Base-by-base conservation (phyloP, 805 yeast species). In the Wickerhamiella azyma region DNA sequence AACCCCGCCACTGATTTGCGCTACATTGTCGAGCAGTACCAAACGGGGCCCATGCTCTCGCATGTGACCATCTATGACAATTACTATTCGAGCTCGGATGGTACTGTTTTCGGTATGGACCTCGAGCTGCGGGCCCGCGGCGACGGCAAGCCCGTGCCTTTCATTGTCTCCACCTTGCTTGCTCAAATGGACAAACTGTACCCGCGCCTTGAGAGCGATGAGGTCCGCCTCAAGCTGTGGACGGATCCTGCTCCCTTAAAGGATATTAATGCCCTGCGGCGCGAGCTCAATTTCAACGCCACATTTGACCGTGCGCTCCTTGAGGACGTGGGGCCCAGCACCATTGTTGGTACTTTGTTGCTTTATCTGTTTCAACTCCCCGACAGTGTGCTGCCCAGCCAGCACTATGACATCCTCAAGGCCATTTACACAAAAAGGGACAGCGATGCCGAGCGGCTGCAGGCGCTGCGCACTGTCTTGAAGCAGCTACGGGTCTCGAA, bases 21-120 rank as follows among this genome's bases (percentile, higher is more conserved):
- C 45, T 75, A 75, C 55, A 63, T 84, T 49, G 67, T 83, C 24
- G 81, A 78, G 48, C 75, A 75, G 52, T 78, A 79, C 57, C 71
- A 76, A 43, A 80, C 89, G 0, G 95, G 95, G 0, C 68, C 71
- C 37, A 85, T 81, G 62, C 67, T 73, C 41, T 94, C 95, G 13
- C 73, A 70, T 42, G 88, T 80, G 8, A 67, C 74, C 0, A 69
- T 81, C 13, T 85, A 84, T 61, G 94, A 84, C 57, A 83, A 82
- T 59, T 85, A 84, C 64, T 82, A 82, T 61, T 76, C 78, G 51
- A 72, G 83, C 5, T 75, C 77, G 39, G 66, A 64, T 39, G 71
- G 77, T 39, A 89, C 82, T 59, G 78, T 79, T 8, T 85, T 85
- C 64, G 95, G 95, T 10, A 80, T 82, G 40, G 88, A 79, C 51